Evolutionary conservation across 495 filamentous ascomycete species (phyloP), one percentile per base, ranked within the genome.

Genomic region (Hypoxylon perforatum): DNA sequence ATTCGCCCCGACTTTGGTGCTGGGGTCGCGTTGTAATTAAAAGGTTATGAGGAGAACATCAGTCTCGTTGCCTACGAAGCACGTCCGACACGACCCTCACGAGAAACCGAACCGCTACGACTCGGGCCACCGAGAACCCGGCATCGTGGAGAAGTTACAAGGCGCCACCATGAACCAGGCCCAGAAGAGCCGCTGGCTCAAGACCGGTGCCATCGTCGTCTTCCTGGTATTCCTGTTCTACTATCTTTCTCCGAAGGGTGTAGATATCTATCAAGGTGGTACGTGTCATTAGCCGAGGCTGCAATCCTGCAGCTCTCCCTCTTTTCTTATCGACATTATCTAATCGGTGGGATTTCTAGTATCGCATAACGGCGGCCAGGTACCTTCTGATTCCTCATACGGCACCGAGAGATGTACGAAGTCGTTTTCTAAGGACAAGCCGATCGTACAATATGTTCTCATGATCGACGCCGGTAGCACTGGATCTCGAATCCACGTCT

Each of bases 381-480:
- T 61, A 12, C 85, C 88, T 2, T 75, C 82, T 18, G 88, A 91
- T 68, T 81, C 84, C 0, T 82, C 87, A 0, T 80, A 84, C 41
- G 84, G 84, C 53, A 90, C 88, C 58, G 78, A 86, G 35, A 90
- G 86, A 79, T 99, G 95, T 84, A 87, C 87, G 47, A 91, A 88
- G 73, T 92, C 94, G 23, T 87, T 82, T 76, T 91, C 92, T 56
- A 85, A 88, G 30, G 87, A 90, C 42, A 99, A 97, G 80, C 96
- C 96, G 22, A 82, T 99, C 65, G 89, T 97, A 61, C 95, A 99
- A 73, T 98, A 97, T 83, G 95, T 92, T 58, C 85, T 97, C 67
- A 98, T 99, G 95, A 92, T 99, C 72, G 95, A 99, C 82, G 95
- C 95, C 36, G 95, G 95, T 56, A 97, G 94, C 79, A 97, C 94